Percentiles rank a stretch among this genome's conserved stretches.
phyloP scores from a whole-genome alignment of 2,329 filamentous ascomycete genomes.

The Thermothelomyces thermophilus region DNA sequence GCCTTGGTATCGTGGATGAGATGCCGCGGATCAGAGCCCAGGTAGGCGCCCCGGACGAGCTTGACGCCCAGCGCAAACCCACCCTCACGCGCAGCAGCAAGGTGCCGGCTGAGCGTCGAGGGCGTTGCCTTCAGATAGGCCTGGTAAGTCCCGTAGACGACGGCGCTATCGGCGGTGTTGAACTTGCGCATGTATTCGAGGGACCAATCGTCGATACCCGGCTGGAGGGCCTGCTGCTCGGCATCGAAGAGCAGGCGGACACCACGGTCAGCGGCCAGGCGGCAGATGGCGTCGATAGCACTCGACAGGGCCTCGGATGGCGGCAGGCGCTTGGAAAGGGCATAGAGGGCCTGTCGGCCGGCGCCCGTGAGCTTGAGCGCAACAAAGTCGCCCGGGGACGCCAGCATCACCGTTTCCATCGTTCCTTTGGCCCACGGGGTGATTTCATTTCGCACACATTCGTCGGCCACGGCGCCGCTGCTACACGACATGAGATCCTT shows the following conservation, averaged over 20 bases:
- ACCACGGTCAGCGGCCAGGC: slow-evolving; percentile 60
- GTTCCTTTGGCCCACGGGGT: slow-evolving; percentile 67
- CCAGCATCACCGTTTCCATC: slow-evolving; percentile 65
- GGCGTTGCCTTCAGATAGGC: slow-evolving; percentile 64
- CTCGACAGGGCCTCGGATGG: slow-evolving; percentile 58
- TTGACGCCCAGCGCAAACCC: slow-evolving; percentile 66
- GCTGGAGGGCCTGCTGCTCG: slow-evolving; percentile 72
- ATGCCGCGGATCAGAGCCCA: slow-evolving; percentile 61
- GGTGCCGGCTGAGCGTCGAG: slow-evolving; percentile 50
- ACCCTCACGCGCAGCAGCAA: slow-evolving; percentile 50
- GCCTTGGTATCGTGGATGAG: slow-evolving; percentile 67
- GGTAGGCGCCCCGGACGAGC: slow-evolving; percentile 68
- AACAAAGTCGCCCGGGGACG: slow-evolving; percentile 62
- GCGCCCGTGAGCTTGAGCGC: slow-evolving; percentile 74
- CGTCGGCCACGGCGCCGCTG: slow-evolving; percentile 42
- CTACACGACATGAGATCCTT: slow-evolving; percentile 37
- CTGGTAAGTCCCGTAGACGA: slow-evolving; percentile 77
- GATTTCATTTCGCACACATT: slow-evolving; percentile 53
- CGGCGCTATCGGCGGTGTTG: slow-evolving; percentile 58
- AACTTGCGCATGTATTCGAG: slow-evolving; percentile 69
- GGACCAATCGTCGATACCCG: slow-evolving; percentile 75
- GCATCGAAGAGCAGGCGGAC: slow-evolving; percentile 78
- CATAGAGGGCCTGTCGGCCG: slow-evolving; percentile 62
- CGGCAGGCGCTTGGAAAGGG: slow-evolving; percentile 55
- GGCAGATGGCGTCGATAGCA: slow-evolving; percentile 69